phyloP scores from a whole-genome alignment of 2,329 filamentous ascomycete species.

The Colletotrichum tamarilloi region DNA sequence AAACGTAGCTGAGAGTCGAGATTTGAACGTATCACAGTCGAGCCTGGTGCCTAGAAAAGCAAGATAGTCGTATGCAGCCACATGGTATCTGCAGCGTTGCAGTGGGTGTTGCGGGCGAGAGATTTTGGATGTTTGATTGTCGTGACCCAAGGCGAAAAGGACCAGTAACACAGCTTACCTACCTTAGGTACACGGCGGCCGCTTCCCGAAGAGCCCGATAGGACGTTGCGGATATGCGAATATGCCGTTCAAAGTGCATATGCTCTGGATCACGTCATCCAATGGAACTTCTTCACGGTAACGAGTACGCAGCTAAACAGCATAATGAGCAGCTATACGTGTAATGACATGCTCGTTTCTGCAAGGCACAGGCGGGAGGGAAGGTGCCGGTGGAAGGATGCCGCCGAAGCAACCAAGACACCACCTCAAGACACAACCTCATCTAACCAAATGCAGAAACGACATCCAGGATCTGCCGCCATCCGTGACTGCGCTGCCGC shows the following conservation, averaged over 20 bases:
- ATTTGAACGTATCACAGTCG: not conserved
- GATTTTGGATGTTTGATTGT: constrained; percentile 8
- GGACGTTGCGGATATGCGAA: not conserved
- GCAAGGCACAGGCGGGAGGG: not conserved
- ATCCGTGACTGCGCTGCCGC: constrained; percentile 1
- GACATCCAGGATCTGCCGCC: constrained; percentile 5
- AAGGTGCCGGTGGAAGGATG: not conserved
- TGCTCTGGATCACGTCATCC: not conserved
- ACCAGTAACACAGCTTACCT: not conserved
- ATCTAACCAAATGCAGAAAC: constrained; percentile 1
- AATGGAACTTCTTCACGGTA: not conserved
- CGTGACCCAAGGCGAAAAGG: not conserved
- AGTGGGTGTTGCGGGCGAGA: not conserved
- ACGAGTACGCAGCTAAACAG: not conserved
- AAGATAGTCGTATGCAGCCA: constrained; percentile 13
- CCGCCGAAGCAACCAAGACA: not conserved
- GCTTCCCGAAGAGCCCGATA: not conserved
- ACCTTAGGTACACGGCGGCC: not conserved
- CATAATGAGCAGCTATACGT: not conserved
- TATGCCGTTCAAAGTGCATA: not conserved
- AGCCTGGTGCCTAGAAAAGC: not conserved
- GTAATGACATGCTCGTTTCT: not conserved
- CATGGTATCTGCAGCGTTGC: not conserved
- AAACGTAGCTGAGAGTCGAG: not conserved
- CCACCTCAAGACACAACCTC: not conserved